Conservation (phyloP, 495 filamentous ascomycete species). For the Schizothecium vesticola region DNA sequence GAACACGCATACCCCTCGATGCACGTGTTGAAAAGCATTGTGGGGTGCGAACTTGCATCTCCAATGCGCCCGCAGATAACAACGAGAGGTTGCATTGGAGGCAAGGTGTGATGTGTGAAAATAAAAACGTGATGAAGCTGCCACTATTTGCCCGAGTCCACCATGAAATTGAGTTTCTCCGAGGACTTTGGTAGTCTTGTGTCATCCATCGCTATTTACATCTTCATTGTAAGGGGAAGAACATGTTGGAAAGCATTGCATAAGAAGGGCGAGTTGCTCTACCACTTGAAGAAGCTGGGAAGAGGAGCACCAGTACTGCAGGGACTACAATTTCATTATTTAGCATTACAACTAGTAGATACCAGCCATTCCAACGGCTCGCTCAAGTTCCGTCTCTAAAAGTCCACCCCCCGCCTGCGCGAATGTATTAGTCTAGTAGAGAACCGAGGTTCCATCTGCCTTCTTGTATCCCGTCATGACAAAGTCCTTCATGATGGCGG, state of each 20-base stretch:
- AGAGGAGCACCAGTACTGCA: no score
- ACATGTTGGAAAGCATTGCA: no score
- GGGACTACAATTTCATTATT: no score
- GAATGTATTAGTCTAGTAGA: not conserved
- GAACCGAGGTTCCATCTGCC: not conserved
- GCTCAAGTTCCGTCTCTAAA: not conserved
- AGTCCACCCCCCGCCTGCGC: not conserved
- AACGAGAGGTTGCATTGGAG: not conserved
- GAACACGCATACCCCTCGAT: no score
- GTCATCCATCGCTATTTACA: no score
- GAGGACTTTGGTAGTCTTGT: not conserved
- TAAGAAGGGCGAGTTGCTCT: no score
- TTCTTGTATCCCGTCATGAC: conserved; percentile 3
- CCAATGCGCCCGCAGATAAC: no score
- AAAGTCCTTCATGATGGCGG: conserved; percentile 13
- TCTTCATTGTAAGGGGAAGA: no score
- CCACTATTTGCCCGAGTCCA: not conserved
- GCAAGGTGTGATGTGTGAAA: not conserved
- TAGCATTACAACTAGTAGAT: no score
- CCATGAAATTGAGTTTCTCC: not conserved
- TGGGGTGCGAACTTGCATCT: no score
- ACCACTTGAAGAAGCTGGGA: no score
- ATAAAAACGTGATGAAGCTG: not conserved
- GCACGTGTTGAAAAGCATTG: not conserved
- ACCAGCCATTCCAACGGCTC: no score